These are phyloP conservation scores for Sordariomycetes sp. DNA, from an alignment of 2,329 filamentous ascomycete species.

Conservation along the genomic window DNA sequence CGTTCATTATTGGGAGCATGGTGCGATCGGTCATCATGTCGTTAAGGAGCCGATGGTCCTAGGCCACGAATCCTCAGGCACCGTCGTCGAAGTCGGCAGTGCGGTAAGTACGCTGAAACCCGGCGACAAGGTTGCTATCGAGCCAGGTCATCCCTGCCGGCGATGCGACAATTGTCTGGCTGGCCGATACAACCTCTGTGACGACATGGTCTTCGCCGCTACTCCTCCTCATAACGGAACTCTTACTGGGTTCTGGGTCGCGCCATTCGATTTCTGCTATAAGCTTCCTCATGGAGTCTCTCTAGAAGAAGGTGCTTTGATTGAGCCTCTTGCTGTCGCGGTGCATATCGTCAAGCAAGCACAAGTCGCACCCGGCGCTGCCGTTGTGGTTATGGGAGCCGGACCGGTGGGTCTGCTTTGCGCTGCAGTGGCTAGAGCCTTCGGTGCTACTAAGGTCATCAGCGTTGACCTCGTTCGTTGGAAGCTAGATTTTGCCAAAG, in stretches of 20 bases:
- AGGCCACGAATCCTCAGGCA: constrained; percentile 51
- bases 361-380: constrained; percentile 60
- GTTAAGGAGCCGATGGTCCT: constrained; percentile 26
- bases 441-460: constrained; percentile 73
- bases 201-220: constrained; percentile 71
- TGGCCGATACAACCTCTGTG: constrained; percentile 74
- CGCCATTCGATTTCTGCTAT: constrained; percentile 88
- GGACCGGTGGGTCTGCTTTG: constrained; percentile 83
- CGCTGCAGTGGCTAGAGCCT: constrained; percentile 73
- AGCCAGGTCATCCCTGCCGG: constrained; percentile 75
- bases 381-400: constrained; percentile 79
- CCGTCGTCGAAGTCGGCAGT: constrained; percentile 55
- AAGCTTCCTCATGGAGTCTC: constrained; percentile 70
- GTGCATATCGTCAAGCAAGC: constrained; percentile 78
- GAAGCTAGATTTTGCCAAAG: constrained; percentile 68
- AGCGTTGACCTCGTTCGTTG: constrained; percentile 76
- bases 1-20: constrained; percentile 3
- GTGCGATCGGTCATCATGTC: neutral
- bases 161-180: constrained; percentile 62
- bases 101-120: constrained; percentile 46
- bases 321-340: constrained; percentile 80
- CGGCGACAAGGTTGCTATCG: constrained; percentile 71
- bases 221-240: constrained; percentile 83
- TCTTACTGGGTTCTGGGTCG: constrained; percentile 72
- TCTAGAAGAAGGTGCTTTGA: constrained; percentile 77